Conservation (phyloP, 805 yeast species). For the Kregervanrija fluxuum region DNA sequence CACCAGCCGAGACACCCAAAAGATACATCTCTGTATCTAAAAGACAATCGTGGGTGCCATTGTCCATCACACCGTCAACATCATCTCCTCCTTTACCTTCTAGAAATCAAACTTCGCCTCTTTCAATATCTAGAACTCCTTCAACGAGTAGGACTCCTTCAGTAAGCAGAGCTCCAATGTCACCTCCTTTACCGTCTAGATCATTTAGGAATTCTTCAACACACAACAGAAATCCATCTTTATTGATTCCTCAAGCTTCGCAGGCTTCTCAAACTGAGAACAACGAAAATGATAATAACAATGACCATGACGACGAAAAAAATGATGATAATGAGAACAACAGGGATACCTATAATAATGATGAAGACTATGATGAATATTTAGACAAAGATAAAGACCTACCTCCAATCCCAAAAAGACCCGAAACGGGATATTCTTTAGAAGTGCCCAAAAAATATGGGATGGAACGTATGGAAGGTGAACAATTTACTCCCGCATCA, state of each 20-base stretch:
- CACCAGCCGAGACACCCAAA: background rate
- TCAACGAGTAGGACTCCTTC: background rate
- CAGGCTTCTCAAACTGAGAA: too few species aligned
- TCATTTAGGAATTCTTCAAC: background rate
- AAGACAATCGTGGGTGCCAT: conserved; percentile 1
- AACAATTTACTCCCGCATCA: conserved; percentile 6
- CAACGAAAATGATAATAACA: background rate
- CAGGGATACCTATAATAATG: too few species aligned
- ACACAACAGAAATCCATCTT: conserved; percentile 3
- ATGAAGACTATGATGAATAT: too few species aligned
- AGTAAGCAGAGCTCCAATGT: background rate
- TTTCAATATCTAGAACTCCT: background rate
- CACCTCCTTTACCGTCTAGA: background rate
- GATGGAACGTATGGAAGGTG: conserved; percentile 6
- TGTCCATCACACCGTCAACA: conserved; percentile 2
- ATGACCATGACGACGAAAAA: background rate
- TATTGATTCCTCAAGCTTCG: conserved; percentile 3
- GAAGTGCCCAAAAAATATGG: conserved; percentile 5
- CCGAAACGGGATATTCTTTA: conserved; percentile 1
- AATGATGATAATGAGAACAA: background rate
- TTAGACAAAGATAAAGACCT: too few species aligned
- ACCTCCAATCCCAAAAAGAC: background rate
- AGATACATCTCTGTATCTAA: conserved; percentile 5
- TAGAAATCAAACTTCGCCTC: background rate
- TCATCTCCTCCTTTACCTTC: conserved; percentile 6